Conservation (phyloP, 495 filamentous ascomycete species). For the Aspergillus hancockii region DNA sequence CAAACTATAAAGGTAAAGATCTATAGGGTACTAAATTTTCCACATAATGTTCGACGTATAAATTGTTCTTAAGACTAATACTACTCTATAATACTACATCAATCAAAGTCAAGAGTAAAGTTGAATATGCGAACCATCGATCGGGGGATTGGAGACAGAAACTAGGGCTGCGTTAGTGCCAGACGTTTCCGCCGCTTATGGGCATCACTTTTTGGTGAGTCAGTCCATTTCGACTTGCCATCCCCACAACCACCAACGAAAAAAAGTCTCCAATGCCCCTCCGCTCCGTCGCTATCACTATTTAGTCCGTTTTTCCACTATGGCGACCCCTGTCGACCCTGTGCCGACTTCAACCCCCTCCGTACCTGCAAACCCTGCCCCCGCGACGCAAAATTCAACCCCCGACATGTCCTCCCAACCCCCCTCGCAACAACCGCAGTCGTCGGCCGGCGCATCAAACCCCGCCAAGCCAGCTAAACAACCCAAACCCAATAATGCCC, state of each 20-base stretch:
- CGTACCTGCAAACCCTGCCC: conserved; percentile 17
- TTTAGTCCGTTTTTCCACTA: conserved; percentile 22
- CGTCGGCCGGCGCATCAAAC: conserved; percentile 28
- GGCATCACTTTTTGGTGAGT: conserved; percentile 45
- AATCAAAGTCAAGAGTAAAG: too few relatives aligned
- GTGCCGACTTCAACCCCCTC: conserved; percentile 20
- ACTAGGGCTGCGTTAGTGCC: conserved; percentile 29
- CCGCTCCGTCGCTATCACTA: conserved; percentile 22
- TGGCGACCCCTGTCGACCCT: conserved; percentile 32
- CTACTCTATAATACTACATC: too few relatives aligned
- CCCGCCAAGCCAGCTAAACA: conserved; percentile 35
- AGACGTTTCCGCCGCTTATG: conserved; percentile 36
- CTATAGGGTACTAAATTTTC: too few relatives aligned
- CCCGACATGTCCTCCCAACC: conserved; percentile 23
- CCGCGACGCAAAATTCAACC: conserved; percentile 19
- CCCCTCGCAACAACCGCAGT: conserved; percentile 24
- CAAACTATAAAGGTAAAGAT: too few relatives aligned
- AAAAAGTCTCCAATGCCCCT: conserved; percentile 32
- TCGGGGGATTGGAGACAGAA: neutral
- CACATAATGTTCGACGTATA: too few relatives aligned
- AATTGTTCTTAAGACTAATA: too few relatives aligned
- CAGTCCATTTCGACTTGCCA: conserved; percentile 26
- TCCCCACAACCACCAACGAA: conserved; percentile 29
- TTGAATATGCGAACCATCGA: too few relatives aligned
- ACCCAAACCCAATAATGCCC: conserved; percentile 30